Base-by-base conservation (phyloP, 1,139 yeast genomes). In the Pichia sorboxylosa region DNA sequence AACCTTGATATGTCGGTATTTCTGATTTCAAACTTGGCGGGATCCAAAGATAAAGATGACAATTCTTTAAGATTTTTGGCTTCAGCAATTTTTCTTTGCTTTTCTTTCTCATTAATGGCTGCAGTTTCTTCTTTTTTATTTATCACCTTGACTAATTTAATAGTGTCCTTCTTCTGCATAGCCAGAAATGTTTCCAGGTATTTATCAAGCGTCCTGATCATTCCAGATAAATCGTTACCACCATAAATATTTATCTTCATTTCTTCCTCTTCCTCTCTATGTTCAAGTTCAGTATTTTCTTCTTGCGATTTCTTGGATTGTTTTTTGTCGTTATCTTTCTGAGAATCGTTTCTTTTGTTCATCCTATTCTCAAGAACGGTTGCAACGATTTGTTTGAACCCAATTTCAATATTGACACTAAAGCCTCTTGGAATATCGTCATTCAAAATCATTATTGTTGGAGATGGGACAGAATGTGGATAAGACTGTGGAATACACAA, bases 361-460 rank as follows among this genome's bases (percentile, higher is more conserved):
- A 26, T 13, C 13, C 38, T 36, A 10, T 34, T 33, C 33, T 57
- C 52, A 28, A 59, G 47, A 4, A 70, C 61, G 6, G 61, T 49
- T 11, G 48, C 52, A 8, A 64, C 71, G 19, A 77, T 73, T 32
- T 58, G 53, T 31, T 59, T 61, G 51, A 74, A 81, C 6, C 85
- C 90, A 9, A 57, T 45, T 46, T 80, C 90, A 11, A 80, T 61
- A 44, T 79, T 79, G 13, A 69, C 61, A 11, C 83, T 70, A 49
- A 58, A 74, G 0, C 90, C 90, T 37, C 74, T 58, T 1, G 90
- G 85, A n/a, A 80, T 75, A 27, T 77, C 83, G 17, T 66, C 65
- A 50, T 78, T 78, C 31, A 73, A 58, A 5, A 81, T 78, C 30
- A 59, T 57, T 2, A 72, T 58, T 5, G 64, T 52, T 1, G 77